Percentiles rank a stretch among this genome's conserved stretches.
phyloP scores from a whole-genome alignment of 345 rosid species.

The Eucalyptus polyanthemos region DNA sequence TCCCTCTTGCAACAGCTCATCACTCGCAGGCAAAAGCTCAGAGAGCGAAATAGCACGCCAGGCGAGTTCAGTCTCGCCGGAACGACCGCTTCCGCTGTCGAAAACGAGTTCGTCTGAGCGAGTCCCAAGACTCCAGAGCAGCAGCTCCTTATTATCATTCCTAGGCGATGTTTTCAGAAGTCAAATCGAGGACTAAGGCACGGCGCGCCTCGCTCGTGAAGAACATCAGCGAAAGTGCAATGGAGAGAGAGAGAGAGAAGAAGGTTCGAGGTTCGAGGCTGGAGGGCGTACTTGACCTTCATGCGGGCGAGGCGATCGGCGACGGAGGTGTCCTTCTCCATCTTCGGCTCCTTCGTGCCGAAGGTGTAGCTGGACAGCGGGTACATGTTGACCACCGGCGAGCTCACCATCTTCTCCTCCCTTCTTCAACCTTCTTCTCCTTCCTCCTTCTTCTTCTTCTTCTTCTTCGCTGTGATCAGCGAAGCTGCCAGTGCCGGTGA shows the following conservation, averaged over 20 bases:
- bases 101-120: neutral
- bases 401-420: slow-evolving; percentile 37
- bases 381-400: slow-evolving; percentile 80
- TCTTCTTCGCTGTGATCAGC: neutral
- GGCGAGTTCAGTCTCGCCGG: neutral
- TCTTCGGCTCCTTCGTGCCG: slow-evolving; percentile 92
- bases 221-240: neutral
- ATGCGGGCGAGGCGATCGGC: slow-evolving; percentile 98
- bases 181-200: neutral
- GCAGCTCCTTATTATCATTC: neutral
- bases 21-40: neutral
- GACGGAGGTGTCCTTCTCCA: slow-evolving; percentile 95
- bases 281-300: slow-evolving; percentile 66
- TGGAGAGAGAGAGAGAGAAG: neutral
- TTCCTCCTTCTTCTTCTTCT: neutral
- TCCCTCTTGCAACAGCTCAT: neutral
- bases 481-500: neutral
- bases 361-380: slow-evolving; percentile 94
- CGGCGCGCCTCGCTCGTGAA: neutral
- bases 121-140: neutral
- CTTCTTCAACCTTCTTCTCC: neutral
- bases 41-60: neutral
- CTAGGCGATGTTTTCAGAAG: neutral
- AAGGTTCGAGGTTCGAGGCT: neutral
- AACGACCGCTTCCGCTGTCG: neutral